Evolutionary conservation across 169 alveolate genomes (phyloP).

Genomic region (Sarcocystis neurona): DNA sequence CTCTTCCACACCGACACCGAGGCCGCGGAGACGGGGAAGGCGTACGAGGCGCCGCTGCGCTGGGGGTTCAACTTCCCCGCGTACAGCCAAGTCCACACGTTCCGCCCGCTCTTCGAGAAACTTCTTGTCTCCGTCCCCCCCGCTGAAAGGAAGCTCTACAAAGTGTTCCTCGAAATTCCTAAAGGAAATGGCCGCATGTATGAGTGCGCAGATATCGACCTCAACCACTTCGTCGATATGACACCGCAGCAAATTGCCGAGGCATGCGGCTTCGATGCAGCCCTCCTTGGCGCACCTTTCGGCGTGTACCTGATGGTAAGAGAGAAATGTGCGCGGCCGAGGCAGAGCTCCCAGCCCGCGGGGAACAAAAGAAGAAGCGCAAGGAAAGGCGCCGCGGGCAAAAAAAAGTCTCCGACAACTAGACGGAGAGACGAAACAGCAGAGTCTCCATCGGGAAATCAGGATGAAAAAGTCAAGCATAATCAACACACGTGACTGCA

Average conservation of each 20-base stretch:
- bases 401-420: too few species aligned
- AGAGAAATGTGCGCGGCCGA: too few species aligned
- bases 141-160: not conserved
- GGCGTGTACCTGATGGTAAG: constrained; percentile 21
- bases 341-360: too few species aligned
- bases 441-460: too few species aligned
- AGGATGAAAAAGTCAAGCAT: too few species aligned
- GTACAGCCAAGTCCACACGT: not conserved
- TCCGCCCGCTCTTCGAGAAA: not conserved
- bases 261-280: not conserved
- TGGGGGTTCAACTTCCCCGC: not conserved
- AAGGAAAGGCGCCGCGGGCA: too few species aligned
- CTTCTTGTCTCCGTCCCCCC: not conserved
- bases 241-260: not conserved
- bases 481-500: too few species aligned
- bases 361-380: too few species aligned
- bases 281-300: not conserved
- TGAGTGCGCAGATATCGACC: not conserved
- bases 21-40: not conserved
- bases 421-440: too few species aligned
- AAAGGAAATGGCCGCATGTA: constrained; percentile 6
- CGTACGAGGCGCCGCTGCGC: not conserved
- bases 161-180: not conserved
- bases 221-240: not conserved
- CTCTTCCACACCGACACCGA: constrained; percentile 13